Conservation (phyloP, 495 filamentous ascomycete genomes). For the Evernia prunastri region DNA sequence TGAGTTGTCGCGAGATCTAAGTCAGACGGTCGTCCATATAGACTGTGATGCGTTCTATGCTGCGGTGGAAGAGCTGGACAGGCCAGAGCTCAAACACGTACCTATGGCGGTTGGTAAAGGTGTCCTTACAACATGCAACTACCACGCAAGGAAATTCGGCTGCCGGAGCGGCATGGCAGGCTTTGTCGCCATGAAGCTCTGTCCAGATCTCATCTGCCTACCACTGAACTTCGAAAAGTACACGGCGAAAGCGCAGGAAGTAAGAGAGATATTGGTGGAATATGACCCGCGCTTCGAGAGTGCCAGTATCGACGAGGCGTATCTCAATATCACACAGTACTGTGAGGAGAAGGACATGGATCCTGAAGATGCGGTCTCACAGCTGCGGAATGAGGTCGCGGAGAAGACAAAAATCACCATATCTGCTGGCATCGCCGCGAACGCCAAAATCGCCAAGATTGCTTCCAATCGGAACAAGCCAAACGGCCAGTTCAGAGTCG, state of each 20-base stretch:
- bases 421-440: slow-evolving; percentile 89
- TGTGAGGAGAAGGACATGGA: slow-evolving; percentile 59
- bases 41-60: slow-evolving; percentile 99
- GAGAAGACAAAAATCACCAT: slow-evolving; percentile 79
- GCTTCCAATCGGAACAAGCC: slow-evolving; percentile 93
- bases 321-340: slow-evolving; percentile 90
- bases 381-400: slow-evolving; percentile 70
- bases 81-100: slow-evolving; percentile 79
- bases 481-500: slow-evolving; percentile 80
- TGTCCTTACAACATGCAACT: slow-evolving; percentile 93
- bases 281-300: slow-evolving; percentile 92
- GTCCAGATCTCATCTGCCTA: slow-evolving; percentile 77
- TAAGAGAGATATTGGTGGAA: slow-evolving; percentile 70
- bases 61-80: slow-evolving; percentile 86
- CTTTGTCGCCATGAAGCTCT: slow-evolving; percentile 92
- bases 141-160: slow-evolving; percentile 82
- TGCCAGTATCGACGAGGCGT: slow-evolving; percentile 92
- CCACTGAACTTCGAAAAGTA: slow-evolving; percentile 89
- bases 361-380: slow-evolving; percentile 65
- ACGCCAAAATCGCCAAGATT: slow-evolving; percentile 91
- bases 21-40: slow-evolving; percentile 79
- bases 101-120: slow-evolving; percentile 93
- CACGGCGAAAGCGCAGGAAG: slow-evolving; percentile 78
- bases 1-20: slow-evolving; percentile 72
- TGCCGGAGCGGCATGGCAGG: slow-evolving; percentile 91